Evolutionary conservation across 2,329 filamentous ascomycete species (phyloP).

Genomic region (Juglanconis oblonga): DNA sequence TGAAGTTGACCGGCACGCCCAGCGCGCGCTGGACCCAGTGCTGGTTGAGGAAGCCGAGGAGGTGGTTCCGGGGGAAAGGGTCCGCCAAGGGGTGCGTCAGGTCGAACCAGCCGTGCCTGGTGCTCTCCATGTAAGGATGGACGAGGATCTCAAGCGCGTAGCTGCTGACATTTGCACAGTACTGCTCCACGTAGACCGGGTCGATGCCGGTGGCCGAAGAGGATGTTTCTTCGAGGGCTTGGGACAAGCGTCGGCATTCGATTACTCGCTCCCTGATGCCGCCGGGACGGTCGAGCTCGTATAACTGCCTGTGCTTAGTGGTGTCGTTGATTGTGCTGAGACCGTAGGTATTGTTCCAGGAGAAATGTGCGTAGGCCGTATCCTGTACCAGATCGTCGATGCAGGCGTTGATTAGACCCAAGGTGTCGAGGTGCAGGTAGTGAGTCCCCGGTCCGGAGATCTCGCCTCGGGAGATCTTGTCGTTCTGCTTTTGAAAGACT

Average conservation of each 20-base stretch:
- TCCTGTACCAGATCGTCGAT: slow-evolving; percentile 8
- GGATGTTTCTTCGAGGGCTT: slow-evolving; percentile 38
- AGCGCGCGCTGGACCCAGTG: slow-evolving; percentile 52
- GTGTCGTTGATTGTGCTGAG: slow-evolving; percentile 48
- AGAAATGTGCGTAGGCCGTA: slow-evolving; percentile 10
- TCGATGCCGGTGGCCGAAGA: slow-evolving; percentile 16
- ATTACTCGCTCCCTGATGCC: slow-evolving; percentile 50
- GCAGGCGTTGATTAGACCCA: slow-evolving; percentile 17
- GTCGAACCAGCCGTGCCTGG: slow-evolving; percentile 52
- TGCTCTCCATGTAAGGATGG: not conserved
- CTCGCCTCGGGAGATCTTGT: slow-evolving; percentile 14
- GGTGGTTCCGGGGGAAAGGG: slow-evolving; percentile 51
- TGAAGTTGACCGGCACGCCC: slow-evolving; percentile 59
- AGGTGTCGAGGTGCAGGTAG: slow-evolving; percentile 18
- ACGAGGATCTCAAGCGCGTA: not conserved
- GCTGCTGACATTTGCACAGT: slow-evolving; percentile 5
- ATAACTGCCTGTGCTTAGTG: slow-evolving; percentile 41
- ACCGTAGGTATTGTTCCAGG: slow-evolving; percentile 44
- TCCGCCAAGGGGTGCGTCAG: slow-evolving; percentile 49
- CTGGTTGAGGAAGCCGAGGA: slow-evolving; percentile 54
- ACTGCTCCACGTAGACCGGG: slow-evolving; percentile 9
- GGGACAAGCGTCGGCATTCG: slow-evolving; percentile 40
- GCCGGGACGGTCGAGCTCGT: slow-evolving; percentile 39
- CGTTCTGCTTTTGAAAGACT: slow-evolving; percentile 22
- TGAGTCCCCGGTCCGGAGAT: slow-evolving; percentile 15